Base-by-base conservation (phyloP, 2,329 filamentous ascomycete genomes). In the Stachybotrys elegans region DNA sequence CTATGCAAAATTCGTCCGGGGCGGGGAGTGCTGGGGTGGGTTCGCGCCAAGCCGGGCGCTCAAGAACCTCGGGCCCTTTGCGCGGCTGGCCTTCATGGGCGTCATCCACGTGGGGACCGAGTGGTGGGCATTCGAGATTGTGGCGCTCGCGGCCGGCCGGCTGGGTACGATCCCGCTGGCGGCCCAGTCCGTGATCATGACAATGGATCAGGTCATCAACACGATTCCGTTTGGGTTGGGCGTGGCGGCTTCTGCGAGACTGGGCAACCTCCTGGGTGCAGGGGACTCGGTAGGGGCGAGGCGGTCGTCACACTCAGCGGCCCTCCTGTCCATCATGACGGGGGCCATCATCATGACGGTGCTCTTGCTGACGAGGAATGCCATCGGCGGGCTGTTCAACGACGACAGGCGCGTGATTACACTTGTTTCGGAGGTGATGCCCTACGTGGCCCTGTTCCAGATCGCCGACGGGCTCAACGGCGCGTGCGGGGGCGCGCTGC, bases 121-220 rank as follows among this genome's bases (percentile, higher is more conserved):
- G 65, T 95, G 88, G 89, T 94, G 89, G 89, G 90, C 89, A 0
- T 95, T 95, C 55, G 89, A 94, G 65, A 92, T 94, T 51, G 88
- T 94, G 2, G 88, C 88, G 1, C 76, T 94, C 1, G 87, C 86
- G 2, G 88, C 89, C 5, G 89, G 89, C 1, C 78, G 83, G 27
- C 76, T 95, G 0, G 90, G 90, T 4, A 91, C 86, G 0, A 78
- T 90, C 25, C 77, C 88, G 0, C 73, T 95, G 1, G 89, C 89
- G 1, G 86, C 89, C 0, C 89, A 95, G 63, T 86, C 81, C 39
- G 87, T 94, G 19, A 90, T 95, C 60, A 94, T 94, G 88, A 94
- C 88, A 0, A 81, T 86, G 0, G 88, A 94, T 60, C 87, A 92
- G 59, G 79, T 91, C 45, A 83, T 90, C 71, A 90, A 81, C 58